phyloP scores from a whole-genome alignment of 371 early-diverging fungal genomes.

The Conidiobolus incongruus region DNA sequence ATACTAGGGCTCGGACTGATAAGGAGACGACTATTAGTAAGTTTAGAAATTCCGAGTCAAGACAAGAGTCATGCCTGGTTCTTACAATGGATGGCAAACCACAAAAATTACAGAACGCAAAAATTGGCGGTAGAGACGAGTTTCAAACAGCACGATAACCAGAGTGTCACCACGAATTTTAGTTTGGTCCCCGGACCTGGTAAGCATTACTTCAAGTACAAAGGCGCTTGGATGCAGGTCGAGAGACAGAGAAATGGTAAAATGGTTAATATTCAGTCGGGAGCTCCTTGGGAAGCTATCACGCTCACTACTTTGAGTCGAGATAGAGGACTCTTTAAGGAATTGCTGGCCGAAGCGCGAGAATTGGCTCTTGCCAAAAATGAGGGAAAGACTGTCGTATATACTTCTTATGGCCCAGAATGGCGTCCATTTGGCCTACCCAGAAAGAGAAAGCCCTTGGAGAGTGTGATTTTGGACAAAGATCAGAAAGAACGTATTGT shows the following conservation, averaged over 20 bases:
- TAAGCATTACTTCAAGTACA: constrained; percentile 63
- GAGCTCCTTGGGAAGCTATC: constrained; percentile 85
- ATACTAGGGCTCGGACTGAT: constrained; percentile 35
- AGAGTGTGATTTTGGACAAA: constrained; percentile 68
- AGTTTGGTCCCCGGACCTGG: constrained; percentile 84
- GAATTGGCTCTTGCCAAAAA: constrained; percentile 59
- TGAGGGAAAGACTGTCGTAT: constrained; percentile 86
- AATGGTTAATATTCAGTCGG: constrained; percentile 75
- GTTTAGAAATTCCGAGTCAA: constrained; percentile 83
- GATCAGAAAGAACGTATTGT: constrained; percentile 53
- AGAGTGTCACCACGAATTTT: constrained; percentile 61
- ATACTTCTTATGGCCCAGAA: constrained; percentile 84
- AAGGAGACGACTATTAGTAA: constrained; percentile 59
- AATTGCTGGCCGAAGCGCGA: constrained; percentile 65
- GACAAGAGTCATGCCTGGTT: constrained; percentile 90
- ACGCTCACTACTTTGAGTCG: constrained; percentile 72
- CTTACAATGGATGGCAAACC: constrained; percentile 66
- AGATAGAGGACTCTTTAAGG: constrained; percentile 48
- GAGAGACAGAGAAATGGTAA: constrained; percentile 60
- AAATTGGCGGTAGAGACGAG: constrained; percentile 74
- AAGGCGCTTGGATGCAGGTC: constrained; percentile 70
- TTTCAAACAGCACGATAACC: constrained; percentile 77
- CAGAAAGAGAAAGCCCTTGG: constrained; percentile 53
- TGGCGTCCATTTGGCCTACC: constrained; percentile 96
- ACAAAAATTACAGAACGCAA: constrained; percentile 28